These are phyloP conservation scores for Claviceps fusiformis DNA, from an alignment of 2,329 filamentous ascomycete genomes.

Conservation along the genomic window DNA sequence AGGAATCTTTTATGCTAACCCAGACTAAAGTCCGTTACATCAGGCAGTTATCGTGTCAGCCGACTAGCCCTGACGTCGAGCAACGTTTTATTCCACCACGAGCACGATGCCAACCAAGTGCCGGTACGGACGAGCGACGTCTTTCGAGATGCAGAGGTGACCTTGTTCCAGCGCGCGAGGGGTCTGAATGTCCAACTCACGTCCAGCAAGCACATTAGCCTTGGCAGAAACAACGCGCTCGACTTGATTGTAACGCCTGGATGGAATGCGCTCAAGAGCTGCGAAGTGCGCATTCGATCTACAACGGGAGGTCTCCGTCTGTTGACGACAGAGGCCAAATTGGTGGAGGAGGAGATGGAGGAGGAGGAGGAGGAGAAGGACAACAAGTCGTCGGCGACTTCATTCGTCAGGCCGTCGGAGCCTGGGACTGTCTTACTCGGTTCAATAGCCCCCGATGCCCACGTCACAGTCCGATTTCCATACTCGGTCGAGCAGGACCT, in stretches of 20 bases:
- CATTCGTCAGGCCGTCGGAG: conserved; percentile 36
- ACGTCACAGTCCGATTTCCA: conserved; percentile 52
- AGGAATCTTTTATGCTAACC: too few relatives aligned
- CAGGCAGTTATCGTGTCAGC: conserved; percentile 64
- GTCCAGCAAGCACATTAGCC: conserved; percentile 57
- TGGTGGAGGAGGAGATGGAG: conserved; percentile 17
- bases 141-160: conserved; percentile 46
- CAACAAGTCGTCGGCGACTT: conserved; percentile 23
- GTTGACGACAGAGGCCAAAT: conserved; percentile 43
- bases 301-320: conserved; percentile 54
- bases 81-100: conserved; percentile 53
- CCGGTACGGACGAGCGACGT: conserved; percentile 33
- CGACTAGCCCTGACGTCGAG: conserved; percentile 51
- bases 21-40: conserved; percentile 40
- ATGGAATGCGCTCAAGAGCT: conserved; percentile 52
- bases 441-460: conserved; percentile 28
- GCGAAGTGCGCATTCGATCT: conserved; percentile 47
- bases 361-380: too few relatives aligned
- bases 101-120: conserved; percentile 40
- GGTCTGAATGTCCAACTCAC: conserved; percentile 56
- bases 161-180: conserved; percentile 58
- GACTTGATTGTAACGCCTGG: conserved; percentile 62
- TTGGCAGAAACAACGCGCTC: conserved; percentile 66
- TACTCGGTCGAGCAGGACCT: conserved; percentile 75
- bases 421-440: conserved; percentile 39